Evolutionary conservation across 1,284 basidiomycete genomes (phyloP).

Genomic region (Apiotrichum sp.): DNA sequence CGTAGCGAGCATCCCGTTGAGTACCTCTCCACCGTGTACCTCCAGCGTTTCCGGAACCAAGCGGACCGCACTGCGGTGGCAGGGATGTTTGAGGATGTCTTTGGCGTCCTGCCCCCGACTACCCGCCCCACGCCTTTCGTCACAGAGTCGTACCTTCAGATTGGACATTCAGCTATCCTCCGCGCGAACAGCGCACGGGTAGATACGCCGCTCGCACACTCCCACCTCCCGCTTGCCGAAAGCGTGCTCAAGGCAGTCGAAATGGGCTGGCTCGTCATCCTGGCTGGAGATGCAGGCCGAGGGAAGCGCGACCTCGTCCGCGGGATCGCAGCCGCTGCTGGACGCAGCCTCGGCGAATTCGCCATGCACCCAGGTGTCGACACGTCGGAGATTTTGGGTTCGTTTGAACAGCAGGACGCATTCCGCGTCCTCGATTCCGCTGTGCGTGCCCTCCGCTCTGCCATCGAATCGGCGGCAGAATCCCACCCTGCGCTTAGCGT

Average conservation of each 20-base stretch:
- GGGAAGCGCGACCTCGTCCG: conserved; percentile 80
- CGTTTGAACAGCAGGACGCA: conserved; percentile 85
- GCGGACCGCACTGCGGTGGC: conserved; percentile 62
- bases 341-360: conserved; percentile 66
- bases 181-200: conserved; percentile 48
- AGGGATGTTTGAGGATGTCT: conserved; percentile 59
- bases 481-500: conserved; percentile 11
- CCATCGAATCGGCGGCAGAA: conserved; percentile 21
- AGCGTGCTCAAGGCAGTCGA: conserved; percentile 68
- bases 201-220: conserved; percentile 57
- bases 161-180: conserved; percentile 61
- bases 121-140: conserved; percentile 54
- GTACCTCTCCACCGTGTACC: conserved; percentile 67
- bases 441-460: conserved; percentile 6
- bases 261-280: conserved; percentile 79
- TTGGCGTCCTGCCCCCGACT: conserved; percentile 48
- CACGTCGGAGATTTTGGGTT: conserved; percentile 87
- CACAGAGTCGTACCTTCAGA: conserved; percentile 55
- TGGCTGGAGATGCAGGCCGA: conserved; percentile 66
- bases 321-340: conserved; percentile 64
- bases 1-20: conserved; percentile 57
- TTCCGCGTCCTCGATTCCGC: conserved; percentile 20
- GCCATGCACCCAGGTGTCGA: conserved; percentile 83
- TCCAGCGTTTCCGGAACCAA: conserved; percentile 74
- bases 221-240: conserved; percentile 65